Evolutionary conservation across 1,139 yeast genomes (phyloP).

Genomic region (Nakaseomyces sp.): DNA sequence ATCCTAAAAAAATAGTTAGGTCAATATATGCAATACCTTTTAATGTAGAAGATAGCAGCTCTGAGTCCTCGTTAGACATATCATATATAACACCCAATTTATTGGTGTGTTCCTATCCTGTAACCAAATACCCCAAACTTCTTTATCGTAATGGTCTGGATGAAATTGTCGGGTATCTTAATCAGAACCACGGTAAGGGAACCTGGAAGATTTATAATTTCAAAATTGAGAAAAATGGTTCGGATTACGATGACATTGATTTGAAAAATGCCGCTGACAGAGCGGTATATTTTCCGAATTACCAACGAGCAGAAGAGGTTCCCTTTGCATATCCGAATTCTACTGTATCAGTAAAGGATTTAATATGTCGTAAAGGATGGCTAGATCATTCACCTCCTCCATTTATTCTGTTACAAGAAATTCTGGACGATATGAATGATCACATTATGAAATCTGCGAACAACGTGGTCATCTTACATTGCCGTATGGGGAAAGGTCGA

Average conservation of each 20-base stretch:
- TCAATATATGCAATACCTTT: constrained; percentile 17
- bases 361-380: constrained; percentile 32
- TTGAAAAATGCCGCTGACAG: constrained; percentile 9
- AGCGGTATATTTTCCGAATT: constrained; percentile 4
- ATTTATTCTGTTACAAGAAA: constrained; percentile 39
- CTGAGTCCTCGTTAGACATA: constrained; percentile 42
- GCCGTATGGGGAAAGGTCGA: constrained; percentile 88
- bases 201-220: constrained; percentile 73
- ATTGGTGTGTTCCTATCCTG: constrained; percentile 71
- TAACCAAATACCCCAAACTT: constrained; percentile 36
- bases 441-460: constrained; percentile 33
- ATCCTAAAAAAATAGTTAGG: constrained; percentile 4
- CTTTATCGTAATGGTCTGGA: constrained; percentile 48
- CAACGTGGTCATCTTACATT: constrained; percentile 67
- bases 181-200: constrained; percentile 37
- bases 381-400: constrained; percentile 78
- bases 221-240: constrained; percentile 50
- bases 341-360: background rate
- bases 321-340: background rate
- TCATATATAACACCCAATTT: constrained; percentile 54
- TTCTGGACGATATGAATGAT: constrained; percentile 40
- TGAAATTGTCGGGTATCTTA: constrained; percentile 45
- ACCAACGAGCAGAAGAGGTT: background rate
- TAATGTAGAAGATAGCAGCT: constrained; percentile 19
- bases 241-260: constrained; percentile 38